phyloP scores from a whole-genome alignment of 2,329 filamentous ascomycete genomes.

The Cyphellophora europaea region DNA sequence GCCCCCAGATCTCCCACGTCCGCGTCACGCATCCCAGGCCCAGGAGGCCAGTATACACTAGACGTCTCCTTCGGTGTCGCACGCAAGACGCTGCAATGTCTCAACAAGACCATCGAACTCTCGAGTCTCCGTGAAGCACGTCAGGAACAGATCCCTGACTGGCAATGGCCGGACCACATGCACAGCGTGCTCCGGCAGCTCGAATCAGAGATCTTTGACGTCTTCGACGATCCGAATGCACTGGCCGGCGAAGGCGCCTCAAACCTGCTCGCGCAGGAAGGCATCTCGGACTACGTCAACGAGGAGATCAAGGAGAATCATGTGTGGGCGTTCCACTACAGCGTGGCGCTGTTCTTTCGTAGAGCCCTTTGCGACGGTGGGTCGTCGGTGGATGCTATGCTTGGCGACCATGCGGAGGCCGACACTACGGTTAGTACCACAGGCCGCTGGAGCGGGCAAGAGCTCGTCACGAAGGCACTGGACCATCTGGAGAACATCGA shows the following conservation, averaged over 20 bases:
- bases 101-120: constrained; percentile 3
- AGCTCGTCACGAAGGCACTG: constrained; percentile 3
- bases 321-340: constrained; percentile 8
- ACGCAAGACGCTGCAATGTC: constrained; percentile 2
- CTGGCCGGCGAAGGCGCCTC: neutral
- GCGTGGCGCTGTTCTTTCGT: constrained; percentile 3
- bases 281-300: neutral
- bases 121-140: constrained; percentile 2
- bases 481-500: constrained; percentile 9
- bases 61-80: constrained; percentile 5
- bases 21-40: neutral
- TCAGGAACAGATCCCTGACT: neutral
- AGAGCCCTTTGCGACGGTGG: constrained; percentile 1
- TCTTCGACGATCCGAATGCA: neutral
- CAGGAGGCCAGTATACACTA: constrained; percentile 2
- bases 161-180: constrained; percentile 1
- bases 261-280: neutral
- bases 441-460: neutral
- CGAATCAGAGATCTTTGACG: constrained; percentile 1
- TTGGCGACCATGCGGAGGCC: neutral
- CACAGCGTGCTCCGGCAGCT: constrained; percentile 1
- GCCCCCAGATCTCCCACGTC: neutral
- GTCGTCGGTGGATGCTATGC: neutral
- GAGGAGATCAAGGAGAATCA: constrained; percentile 6
- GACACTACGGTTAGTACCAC: neutral